These are phyloP conservation scores for Nicotiana noctiflora DNA, from an alignment of 257 asterid species.

Conservation along the genomic window DNA sequence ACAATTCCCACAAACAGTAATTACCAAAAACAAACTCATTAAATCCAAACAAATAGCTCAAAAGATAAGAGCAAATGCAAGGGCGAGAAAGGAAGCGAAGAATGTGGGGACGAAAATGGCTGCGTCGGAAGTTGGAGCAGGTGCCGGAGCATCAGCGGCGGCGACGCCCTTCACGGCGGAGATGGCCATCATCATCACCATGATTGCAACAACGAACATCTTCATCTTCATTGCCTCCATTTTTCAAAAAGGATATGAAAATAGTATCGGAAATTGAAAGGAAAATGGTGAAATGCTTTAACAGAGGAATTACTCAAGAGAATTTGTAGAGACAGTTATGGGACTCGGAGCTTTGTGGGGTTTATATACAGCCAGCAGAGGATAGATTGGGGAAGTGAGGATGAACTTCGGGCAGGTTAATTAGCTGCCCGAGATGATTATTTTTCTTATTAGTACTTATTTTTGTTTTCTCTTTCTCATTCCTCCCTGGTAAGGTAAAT, in stretches of 20 bases:
- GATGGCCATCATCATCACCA: conserved; percentile 32
- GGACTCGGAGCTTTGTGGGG: background rate
- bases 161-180: conserved; percentile 38
- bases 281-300: background rate
- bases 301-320: background rate
- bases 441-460: background rate
- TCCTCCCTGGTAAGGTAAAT: too few relatives aligned
- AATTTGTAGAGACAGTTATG: background rate
- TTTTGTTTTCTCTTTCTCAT: too few relatives aligned
- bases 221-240: conserved; percentile 45
- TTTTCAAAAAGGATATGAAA: background rate
- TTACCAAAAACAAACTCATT: background rate
- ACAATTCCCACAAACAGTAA: background rate
- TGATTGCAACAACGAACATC: conserved; percentile 29
- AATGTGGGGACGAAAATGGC: conserved; percentile 38
- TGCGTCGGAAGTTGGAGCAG: conserved; percentile 48
- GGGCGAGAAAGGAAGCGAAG: conserved; percentile 35
- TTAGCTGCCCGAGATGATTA: background rate
- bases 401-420: background rate
- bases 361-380: background rate
- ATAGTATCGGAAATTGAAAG: background rate
- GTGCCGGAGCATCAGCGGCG: conserved; percentile 50
- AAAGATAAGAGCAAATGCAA: conserved; percentile 33
- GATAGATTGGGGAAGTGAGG: background rate
- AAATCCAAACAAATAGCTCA: background rate